A percentile compares a stretch with the other conserved stretches of the same genome.
Conservation (phyloP, 306 rosid species). For the Quillaja saponaria region DNA sequence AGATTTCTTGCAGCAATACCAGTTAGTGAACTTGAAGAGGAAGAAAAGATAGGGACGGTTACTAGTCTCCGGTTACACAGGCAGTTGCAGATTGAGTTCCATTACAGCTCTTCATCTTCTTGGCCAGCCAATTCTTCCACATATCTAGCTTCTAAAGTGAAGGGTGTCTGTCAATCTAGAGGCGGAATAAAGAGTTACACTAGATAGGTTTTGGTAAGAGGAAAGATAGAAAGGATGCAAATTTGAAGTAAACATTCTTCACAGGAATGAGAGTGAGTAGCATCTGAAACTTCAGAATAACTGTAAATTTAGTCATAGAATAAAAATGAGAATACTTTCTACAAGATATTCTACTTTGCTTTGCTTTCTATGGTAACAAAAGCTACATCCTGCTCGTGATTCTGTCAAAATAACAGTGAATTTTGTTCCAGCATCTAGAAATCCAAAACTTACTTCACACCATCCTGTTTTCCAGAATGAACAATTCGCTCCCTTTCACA, state of each 20-base stretch:
- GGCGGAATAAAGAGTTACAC: conserved; percentile 13
- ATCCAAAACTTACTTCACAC: too few species aligned
- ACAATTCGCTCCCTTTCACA: too few species aligned
- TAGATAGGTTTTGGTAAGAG: too few species aligned
- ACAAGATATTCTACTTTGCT: not conserved
- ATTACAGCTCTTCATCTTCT: conserved; percentile 38
- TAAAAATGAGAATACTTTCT: not conserved
- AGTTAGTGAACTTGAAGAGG: conserved; percentile 54
- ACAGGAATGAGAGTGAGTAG: not conserved
- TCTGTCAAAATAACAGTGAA: not conserved
- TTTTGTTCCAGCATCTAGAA: too few species aligned
- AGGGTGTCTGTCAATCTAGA: conserved; percentile 5
- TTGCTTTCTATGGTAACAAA: not conserved
- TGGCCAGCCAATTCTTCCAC: conserved; percentile 33
- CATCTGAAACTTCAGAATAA: too few species aligned
- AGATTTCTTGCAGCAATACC: conserved; percentile 68
- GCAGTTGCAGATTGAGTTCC: conserved; percentile 73
- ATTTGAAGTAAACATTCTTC: too few species aligned
- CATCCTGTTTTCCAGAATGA: too few species aligned
- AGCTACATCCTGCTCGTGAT: not conserved
- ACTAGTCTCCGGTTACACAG: conserved; percentile 41
- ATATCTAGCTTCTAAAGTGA: conserved; percentile 31
- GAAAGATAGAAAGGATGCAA: too few species aligned
- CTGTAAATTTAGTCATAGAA: too few species aligned
- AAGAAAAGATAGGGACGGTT: conserved; percentile 35